A percentile compares a stretch with the other conserved stretches of the same genome.
Conservation (phyloP, 345 rosid species). For the Gossypium raimondii region DNA sequence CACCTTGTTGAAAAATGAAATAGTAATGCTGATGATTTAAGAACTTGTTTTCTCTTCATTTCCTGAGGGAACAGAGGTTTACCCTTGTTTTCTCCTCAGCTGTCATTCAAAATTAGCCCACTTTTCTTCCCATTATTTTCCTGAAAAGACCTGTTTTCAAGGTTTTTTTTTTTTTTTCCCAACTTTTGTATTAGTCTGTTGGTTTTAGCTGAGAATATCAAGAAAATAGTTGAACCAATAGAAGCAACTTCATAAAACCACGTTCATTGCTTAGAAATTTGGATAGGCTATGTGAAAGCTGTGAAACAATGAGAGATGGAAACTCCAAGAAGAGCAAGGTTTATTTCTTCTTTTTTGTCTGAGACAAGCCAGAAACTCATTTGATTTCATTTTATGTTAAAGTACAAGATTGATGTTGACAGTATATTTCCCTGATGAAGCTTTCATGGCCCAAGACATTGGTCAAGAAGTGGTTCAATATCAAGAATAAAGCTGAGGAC, state of each 20-base stretch:
- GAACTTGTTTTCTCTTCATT: conserved; percentile 27
- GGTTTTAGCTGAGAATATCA: neutral
- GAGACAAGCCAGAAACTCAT: conserved; percentile 16
- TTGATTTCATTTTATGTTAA: conserved; percentile 13
- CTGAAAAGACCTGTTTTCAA: conserved; percentile 4
- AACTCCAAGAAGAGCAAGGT: conserved; percentile 88
- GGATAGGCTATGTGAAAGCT: conserved; percentile 44
- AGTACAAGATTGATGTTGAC: neutral
- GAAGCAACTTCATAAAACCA: conserved; percentile 9
- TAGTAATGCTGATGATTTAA: conserved; percentile 20
- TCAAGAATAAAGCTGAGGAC: conserved; percentile 77
- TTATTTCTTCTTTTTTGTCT: neutral
- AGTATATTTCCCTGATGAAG: conserved; percentile 36
- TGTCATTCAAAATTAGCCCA: conserved; percentile 3
- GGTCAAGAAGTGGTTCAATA: conserved; percentile 96
- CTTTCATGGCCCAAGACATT: conserved; percentile 92
- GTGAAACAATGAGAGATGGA: conserved; percentile 79
- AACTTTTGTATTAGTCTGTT: conserved; percentile 8
- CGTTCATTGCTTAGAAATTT: conserved; percentile 14
- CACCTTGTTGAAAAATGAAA: conserved; percentile 19
- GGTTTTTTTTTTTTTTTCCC: neutral
- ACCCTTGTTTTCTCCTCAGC: conserved; percentile 16
- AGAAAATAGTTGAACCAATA: neutral
- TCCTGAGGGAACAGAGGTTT: conserved; percentile 26
- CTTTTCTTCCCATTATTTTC: conserved; percentile 10